Conservation (phyloP, 1,284 basidiomycete genomes). For the Tremellales sp. region DNA sequence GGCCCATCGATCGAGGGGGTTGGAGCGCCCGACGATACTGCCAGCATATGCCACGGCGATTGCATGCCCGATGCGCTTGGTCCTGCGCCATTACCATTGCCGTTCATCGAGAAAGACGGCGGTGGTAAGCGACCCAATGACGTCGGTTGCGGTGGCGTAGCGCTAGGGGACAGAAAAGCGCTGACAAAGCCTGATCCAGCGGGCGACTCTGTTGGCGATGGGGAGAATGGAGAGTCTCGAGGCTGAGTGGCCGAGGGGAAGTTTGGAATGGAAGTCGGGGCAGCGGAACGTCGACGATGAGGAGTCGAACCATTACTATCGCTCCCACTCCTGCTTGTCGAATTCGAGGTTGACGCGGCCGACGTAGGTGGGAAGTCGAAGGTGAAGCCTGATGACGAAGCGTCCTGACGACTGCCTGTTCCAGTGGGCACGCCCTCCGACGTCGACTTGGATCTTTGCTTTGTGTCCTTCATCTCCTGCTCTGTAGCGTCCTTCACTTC, state of each 20-base stretch:
- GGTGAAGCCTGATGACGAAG: too few species aligned
- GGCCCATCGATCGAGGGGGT: slow-evolving; percentile 44
- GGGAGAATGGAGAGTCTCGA: slow-evolving; percentile 17
- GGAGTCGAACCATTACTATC: too few species aligned
- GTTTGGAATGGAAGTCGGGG: slow-evolving; percentile 25
- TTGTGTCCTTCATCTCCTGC: background rate
- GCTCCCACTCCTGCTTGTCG: background rate
- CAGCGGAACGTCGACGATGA: slow-evolving; percentile 13
- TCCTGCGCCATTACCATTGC: background rate
- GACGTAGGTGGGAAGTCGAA: too few species aligned
- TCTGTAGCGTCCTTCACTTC: background rate
- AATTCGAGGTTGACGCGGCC: background rate
- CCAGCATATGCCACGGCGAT: slow-evolving; percentile 45
- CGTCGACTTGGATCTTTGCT: background rate
- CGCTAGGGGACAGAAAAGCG: slow-evolving; percentile 7
- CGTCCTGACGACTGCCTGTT: too few species aligned
- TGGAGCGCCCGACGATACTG: slow-evolving; percentile 45
- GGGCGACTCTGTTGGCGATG: slow-evolving; percentile 25
- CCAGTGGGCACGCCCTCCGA: too few species aligned
- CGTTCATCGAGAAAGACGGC: background rate
- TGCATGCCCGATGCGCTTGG: background rate
- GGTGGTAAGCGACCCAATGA: background rate
- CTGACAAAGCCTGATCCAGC: slow-evolving; percentile 8
- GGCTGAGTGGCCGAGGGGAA: slow-evolving; percentile 22
- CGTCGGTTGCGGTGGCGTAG: slow-evolving; percentile 6